Percentiles rank a stretch among this genome's conserved stretches.
phyloP scores from a whole-genome alignment of 768 basidiomycete genomes.

The Boletus subcaerulescens region DNA sequence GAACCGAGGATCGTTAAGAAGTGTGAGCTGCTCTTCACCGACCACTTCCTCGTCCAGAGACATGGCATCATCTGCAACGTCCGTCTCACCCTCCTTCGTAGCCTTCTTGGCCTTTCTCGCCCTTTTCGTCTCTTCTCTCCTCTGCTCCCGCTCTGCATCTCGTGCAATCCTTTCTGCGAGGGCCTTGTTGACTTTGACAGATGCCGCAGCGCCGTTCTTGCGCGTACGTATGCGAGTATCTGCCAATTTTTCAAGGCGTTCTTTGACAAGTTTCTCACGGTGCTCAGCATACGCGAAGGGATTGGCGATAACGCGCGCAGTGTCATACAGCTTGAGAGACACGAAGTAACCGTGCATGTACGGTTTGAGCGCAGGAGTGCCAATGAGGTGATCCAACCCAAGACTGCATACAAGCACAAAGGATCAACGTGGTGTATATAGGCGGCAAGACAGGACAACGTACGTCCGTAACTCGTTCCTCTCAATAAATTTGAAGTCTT shows the following conservation, averaged over 20 bases:
- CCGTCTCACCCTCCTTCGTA: conserved; percentile 33
- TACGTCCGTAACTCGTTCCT: conserved; percentile 80
- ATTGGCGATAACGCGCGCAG: conserved; percentile 93
- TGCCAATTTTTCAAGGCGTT: conserved; percentile 91
- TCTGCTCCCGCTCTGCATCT: conserved; percentile 52
- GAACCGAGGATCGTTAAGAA: conserved; percentile 89
- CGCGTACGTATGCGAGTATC: conserved; percentile 85
- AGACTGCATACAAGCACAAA: conserved; percentile 47
- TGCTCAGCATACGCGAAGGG: conserved; percentile 95
- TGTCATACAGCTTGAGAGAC: conserved; percentile 92
- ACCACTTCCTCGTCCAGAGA: conserved; percentile 26
- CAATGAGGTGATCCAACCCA: conserved; percentile 92
- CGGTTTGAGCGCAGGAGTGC: conserved; percentile 93
- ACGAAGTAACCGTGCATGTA: conserved; percentile 99
- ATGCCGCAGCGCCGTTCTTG: conserved; percentile 47
- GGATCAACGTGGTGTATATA: not conserved
- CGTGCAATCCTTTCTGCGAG: conserved; percentile 78
- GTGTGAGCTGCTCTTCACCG: conserved; percentile 34
- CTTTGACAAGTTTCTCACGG: conserved; percentile 80
- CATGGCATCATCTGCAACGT: conserved; percentile 32
- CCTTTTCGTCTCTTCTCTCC: conserved; percentile 54
- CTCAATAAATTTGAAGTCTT: conserved; percentile 98
- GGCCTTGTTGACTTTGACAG: conserved; percentile 59
- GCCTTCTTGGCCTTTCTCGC: conserved; percentile 41
- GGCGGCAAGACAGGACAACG: conserved; percentile 31